phyloP scores from a whole-genome alignment of 2,329 filamentous ascomycete genomes.

The Neoscytalidium dimidiatum region DNA sequence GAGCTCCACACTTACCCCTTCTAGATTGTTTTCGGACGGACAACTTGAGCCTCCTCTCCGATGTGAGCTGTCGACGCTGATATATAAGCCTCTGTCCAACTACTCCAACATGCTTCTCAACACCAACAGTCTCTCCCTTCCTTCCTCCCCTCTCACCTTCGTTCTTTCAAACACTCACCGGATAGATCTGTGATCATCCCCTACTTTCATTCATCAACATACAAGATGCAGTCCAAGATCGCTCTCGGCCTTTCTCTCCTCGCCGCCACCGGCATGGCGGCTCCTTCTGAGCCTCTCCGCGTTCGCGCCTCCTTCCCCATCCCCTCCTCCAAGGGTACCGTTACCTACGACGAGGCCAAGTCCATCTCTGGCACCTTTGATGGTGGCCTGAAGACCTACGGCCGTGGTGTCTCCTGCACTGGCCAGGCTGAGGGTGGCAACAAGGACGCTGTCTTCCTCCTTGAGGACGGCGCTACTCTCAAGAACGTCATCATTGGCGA shows the following conservation, averaged over 20 bases:
- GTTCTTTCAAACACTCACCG: slow-evolving; percentile 2
- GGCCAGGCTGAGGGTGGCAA: slow-evolving; percentile 48
- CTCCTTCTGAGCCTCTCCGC: not conserved
- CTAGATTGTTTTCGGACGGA: slow-evolving; percentile 7
- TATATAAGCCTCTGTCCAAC: not conserved
- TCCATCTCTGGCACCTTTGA: slow-evolving; percentile 6
- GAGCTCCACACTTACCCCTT: slow-evolving; percentile 10
- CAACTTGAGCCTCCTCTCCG: not conserved
- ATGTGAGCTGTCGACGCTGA: not conserved
- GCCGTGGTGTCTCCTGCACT: slow-evolving; percentile 22
- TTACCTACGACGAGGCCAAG: not conserved
- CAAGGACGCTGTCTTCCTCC: slow-evolving; percentile 28
- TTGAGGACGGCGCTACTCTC: slow-evolving; percentile 38
- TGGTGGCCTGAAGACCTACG: slow-evolving; percentile 13
- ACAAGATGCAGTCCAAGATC: slow-evolving; percentile 12
- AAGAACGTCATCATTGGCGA: slow-evolving; percentile 53
- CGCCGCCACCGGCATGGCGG: slow-evolving; percentile 14
- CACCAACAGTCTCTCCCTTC: slow-evolving; percentile 5
- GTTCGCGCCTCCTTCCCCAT: slow-evolving; percentile 12
- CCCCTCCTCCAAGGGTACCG: slow-evolving; percentile 2
- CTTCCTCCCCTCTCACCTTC: slow-evolving; percentile 6
- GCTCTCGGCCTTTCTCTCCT: slow-evolving; percentile 4
- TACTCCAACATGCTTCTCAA: not conserved
- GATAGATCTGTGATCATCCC: slow-evolving; percentile 18
- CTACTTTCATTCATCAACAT: slow-evolving; percentile 14